Base-by-base conservation (phyloP, 192 early-diverging fungal genomes). In the Backusella morwellensis region DNA sequence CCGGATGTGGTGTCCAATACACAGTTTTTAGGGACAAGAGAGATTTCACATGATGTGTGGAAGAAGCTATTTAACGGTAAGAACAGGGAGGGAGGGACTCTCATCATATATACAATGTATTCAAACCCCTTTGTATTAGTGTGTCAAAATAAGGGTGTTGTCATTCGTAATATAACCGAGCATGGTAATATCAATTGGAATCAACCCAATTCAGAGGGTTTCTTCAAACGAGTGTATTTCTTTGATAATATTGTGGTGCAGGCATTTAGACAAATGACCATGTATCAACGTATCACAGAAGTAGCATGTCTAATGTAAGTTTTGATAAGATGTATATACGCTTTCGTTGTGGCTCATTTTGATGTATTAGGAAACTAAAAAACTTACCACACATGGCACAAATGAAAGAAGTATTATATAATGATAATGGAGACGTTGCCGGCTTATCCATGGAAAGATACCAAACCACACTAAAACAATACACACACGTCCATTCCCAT, bases 391-490 rank as follows among this genome's bases (percentile, higher is more conserved):
- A 88, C 32, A 85, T 88, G 34, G 89, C 87, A 17, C 89, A 90
- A 75, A 86, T 90, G 42, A 80, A 81, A 41, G 84, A 85, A 36
- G 79, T 90, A n/a, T 78, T 88, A 19, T 82, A 85, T 32, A 80
- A 85, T 56, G 81, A 86, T 2, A 80, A 83, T 36, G 84, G 86
- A 26, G 86, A 88, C 59, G 73, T 90, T 4, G 85, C 87, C n/a
- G 89, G 89, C 14, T 67, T 90, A 2, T 88, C 89, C 0, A 90
- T 90, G 89, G 83, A 81, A 70, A 86, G 88, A 76, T 90, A 89
- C 70, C 59, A 83, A 56, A 83, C 82, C 40, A 90, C 88, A 0
- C 68, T 90, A 12, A 90, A 90, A 66, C 83, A 88, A 34, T 89
- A 87, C 59, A 83, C 82, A 7, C 81, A 85, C 23, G 86, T 84